Evolutionary conservation across 2,329 filamentous ascomycete species (phyloP).

Genomic region (Magnaporthales sp.): DNA sequence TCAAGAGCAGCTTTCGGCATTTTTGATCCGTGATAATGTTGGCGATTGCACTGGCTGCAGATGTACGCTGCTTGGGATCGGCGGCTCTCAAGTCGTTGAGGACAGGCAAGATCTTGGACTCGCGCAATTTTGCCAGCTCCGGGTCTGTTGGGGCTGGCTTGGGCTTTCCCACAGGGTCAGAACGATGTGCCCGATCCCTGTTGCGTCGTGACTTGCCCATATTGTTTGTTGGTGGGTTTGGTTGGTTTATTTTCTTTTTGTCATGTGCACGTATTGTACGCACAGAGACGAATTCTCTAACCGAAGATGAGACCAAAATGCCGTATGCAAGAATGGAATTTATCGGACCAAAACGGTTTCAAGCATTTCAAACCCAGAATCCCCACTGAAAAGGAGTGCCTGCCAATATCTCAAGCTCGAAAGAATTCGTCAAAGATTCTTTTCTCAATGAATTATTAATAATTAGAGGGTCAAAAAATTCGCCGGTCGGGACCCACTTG

Average conservation of each 20-base stretch:
- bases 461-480: not conserved
- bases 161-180: conserved; percentile 47
- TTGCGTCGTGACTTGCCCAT: conserved; percentile 56
- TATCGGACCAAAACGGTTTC: not conserved
- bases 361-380: not conserved
- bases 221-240: conserved; percentile 7
- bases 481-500: not conserved
- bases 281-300: not conserved
- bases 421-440: not conserved
- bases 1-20: conserved; percentile 55
- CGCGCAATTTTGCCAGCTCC: conserved; percentile 53
- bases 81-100: conserved; percentile 50
- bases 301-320: not conserved
- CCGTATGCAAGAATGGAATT: not conserved
- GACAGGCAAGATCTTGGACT: conserved; percentile 54
- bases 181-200: conserved; percentile 38
- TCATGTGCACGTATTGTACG: not conserved
- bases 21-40: conserved; percentile 53
- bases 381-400: not conserved
- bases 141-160: conserved; percentile 55
- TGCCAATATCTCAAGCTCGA: not conserved
- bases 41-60: conserved; percentile 50
- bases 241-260: not conserved
- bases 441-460: not conserved
- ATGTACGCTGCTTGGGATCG: conserved; percentile 48